These are phyloP conservation scores for Hygrocybe coccinea DNA, from an alignment of 768 basidiomycete genomes.

Conservation along the genomic window DNA sequence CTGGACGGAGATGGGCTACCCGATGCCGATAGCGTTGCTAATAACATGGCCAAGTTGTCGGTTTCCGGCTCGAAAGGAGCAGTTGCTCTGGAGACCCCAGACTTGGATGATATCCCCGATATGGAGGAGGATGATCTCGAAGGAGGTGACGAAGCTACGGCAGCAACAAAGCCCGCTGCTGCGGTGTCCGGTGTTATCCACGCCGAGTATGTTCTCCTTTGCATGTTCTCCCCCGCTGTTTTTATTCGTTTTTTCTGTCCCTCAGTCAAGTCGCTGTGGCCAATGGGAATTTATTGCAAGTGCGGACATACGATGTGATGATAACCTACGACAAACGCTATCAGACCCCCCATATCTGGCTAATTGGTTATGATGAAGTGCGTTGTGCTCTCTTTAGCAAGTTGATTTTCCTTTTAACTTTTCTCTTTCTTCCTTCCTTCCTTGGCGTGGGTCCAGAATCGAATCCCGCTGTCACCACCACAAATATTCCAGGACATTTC, in stretches of 20 bases:
- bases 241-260: not conserved
- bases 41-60: constrained; percentile 43
- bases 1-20: constrained; percentile 49
- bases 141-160: constrained; percentile 83
- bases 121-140: constrained; percentile 96
- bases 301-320: constrained; percentile 98
- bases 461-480: constrained; percentile 77
- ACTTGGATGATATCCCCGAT: constrained; percentile 97
- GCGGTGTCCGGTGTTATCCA: constrained; percentile 36
- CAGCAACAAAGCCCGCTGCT: constrained; percentile 45
- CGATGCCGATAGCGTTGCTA: constrained; percentile 39
- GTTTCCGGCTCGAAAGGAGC: constrained; percentile 31
- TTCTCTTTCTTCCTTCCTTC: too few relatives aligned
- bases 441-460: constrained; percentile 51
- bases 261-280: constrained; percentile 57
- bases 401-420: constrained; percentile 7
- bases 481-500: constrained; percentile 98
- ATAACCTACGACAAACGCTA: constrained; percentile 99
- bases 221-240: not conserved
- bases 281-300: constrained; percentile 84
- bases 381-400: constrained; percentile 5
- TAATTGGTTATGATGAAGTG: constrained; percentile 96
- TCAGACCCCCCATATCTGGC: constrained; percentile 96
- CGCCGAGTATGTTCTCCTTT: constrained; percentile 40
- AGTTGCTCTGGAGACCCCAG: constrained; percentile 50